These are phyloP conservation scores for Dactylellina cionopaga DNA, from an alignment of 2,329 filamentous ascomycete genomes.

Conservation along the genomic window DNA sequence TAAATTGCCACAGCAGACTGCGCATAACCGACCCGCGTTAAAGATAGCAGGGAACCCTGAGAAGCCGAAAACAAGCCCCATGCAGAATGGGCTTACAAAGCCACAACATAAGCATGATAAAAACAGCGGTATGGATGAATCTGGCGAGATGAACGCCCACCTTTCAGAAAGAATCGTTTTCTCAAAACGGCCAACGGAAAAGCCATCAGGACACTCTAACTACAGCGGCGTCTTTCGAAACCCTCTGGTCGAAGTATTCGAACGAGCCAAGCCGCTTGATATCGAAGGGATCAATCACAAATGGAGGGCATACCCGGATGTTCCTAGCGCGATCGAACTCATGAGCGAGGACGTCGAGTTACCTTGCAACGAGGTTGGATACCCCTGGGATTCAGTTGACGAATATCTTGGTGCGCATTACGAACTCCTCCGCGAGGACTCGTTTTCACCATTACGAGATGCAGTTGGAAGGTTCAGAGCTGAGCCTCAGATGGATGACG, in stretches of 20 bases:
- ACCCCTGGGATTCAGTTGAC: constrained; percentile 70
- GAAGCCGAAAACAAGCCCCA: not conserved
- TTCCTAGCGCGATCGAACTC: constrained; percentile 68
- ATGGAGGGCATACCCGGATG: constrained; percentile 65
- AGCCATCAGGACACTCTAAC: not conserved
- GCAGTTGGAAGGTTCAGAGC: constrained; percentile 70
- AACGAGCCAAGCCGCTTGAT: constrained; percentile 45
- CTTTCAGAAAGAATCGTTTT: constrained; percentile 40
- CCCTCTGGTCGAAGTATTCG: constrained; percentile 46
- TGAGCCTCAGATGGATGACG: constrained; percentile 69
- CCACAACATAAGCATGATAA: not conserved
- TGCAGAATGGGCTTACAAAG: not conserved
- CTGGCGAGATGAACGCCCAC: constrained; percentile 48
- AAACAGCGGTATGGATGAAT: not conserved
- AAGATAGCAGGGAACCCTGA: constrained; percentile 22
- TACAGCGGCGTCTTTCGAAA: constrained; percentile 22
- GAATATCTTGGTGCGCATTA: constrained; percentile 80
- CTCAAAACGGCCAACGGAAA: constrained; percentile 34
- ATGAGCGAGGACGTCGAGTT: constrained; percentile 61
- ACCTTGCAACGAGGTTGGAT: constrained; percentile 67
- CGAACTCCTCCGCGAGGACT: constrained; percentile 78
- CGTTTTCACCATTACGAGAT: constrained; percentile 73
- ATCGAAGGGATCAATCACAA: constrained; percentile 8
- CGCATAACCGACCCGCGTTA: constrained; percentile 16
- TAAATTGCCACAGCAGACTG: not conserved